Evolutionary conservation across 164 flowering plant genomes (phyloP).

Genomic region (Santalum album): DNA sequence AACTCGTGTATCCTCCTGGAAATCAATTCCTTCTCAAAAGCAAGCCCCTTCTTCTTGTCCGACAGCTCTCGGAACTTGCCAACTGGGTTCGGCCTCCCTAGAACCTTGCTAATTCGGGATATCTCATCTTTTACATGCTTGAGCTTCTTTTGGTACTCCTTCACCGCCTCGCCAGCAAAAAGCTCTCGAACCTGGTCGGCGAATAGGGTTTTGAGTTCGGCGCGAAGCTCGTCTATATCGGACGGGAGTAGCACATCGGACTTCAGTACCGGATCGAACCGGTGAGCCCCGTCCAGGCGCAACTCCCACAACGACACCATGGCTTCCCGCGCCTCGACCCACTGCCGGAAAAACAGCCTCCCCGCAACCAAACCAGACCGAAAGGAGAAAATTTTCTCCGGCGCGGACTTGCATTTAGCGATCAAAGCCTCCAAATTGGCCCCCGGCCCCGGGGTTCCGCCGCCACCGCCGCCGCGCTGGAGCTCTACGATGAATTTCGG

Average conservation of each 20-base stretch:
- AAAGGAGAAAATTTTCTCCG: slow-evolving; percentile 5
- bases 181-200: slow-evolving; percentile 12
- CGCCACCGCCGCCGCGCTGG: background rate
- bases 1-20: slow-evolving; percentile 50
- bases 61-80: slow-evolving; percentile 4
- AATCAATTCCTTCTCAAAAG: slow-evolving; percentile 33
- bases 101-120: background rate
- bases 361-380: slow-evolving; percentile 16
- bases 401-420: slow-evolving; percentile 12
- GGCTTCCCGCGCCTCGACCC: slow-evolving; percentile 39
- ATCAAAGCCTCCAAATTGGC: slow-evolving; percentile 18
- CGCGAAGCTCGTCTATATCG: slow-evolving; percentile 41
- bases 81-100: slow-evolving; percentile 3
- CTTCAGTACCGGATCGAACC: slow-evolving; percentile 22
- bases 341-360: slow-evolving; percentile 31
- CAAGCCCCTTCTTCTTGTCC: slow-evolving; percentile 24
- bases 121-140: slow-evolving; percentile 24
- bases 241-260: slow-evolving; percentile 25
- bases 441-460: too few relatives aligned
- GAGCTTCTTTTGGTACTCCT: slow-evolving; percentile 26
- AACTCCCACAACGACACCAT: slow-evolving; percentile 46
- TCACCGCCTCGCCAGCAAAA: slow-evolving; percentile 28
- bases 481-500: slow-evolving; percentile 27
- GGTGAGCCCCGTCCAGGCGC: slow-evolving; percentile 32
- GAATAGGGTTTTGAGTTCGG: slow-evolving; percentile 34